Percentiles rank a stretch among this genome's conserved stretches.
These are phyloP conservation scores for Combretum micranthum DNA, from an alignment of 345 rosid species.

Conservation along the genomic window DNA sequence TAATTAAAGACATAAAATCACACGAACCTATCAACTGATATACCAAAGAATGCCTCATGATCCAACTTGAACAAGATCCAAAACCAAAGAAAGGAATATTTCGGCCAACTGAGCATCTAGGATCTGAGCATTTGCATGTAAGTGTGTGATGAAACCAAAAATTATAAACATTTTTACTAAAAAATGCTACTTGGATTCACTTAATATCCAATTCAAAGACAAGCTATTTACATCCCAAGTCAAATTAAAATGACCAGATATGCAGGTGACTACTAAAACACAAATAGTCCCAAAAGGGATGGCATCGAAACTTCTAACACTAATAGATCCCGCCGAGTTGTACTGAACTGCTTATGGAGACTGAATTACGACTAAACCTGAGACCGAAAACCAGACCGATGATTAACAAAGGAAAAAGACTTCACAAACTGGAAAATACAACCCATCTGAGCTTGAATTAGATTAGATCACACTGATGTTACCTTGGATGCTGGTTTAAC, in stretches of 20 bases:
- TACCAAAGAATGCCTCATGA: too few relatives aligned
- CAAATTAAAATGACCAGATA: not conserved
- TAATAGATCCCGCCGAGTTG: slow-evolving; percentile 5
- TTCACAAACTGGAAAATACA: not conserved
- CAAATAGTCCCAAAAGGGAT: slow-evolving; percentile 2
- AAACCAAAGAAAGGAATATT: too few relatives aligned
- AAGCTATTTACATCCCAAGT: slow-evolving; percentile 10
- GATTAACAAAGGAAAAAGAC: not conserved
- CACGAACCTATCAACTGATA: too few relatives aligned
- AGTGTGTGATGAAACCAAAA: too few relatives aligned
- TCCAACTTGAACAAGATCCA: too few relatives aligned
- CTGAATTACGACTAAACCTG: slow-evolving; percentile 10
- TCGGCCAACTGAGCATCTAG: too few relatives aligned
- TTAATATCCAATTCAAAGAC: not conserved
- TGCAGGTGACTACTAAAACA: slow-evolving; percentile 5
- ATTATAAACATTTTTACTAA: too few relatives aligned
- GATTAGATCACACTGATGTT: slow-evolving; percentile 3
- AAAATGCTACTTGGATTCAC: too few relatives aligned
- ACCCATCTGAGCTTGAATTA: not conserved
- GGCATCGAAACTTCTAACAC: slow-evolving; percentile 6
- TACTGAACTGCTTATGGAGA: slow-evolving; percentile 11
- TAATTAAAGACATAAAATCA: too few relatives aligned
- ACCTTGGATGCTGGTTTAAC: slow-evolving; percentile 4
- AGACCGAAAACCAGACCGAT: slow-evolving; percentile 6
- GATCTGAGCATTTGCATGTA: too few relatives aligned